Evolutionary conservation across 805 yeast genomes (phyloP), one percentile per base, ranked within the genome.

Genomic region (Candida boleticola): DNA sequence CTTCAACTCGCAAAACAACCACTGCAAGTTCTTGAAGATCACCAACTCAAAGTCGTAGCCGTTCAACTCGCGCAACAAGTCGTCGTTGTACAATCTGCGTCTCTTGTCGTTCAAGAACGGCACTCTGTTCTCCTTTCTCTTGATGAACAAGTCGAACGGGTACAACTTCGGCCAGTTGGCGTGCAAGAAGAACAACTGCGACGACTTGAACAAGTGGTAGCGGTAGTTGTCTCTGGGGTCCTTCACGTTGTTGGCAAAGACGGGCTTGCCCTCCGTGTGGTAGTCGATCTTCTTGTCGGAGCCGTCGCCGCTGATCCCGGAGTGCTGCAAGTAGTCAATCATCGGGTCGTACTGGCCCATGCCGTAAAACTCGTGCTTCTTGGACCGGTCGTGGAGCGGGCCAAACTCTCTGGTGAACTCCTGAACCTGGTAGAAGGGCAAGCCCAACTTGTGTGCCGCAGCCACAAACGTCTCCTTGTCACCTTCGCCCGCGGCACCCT

Each of bases 401-500:
- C 70, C 71, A 38, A 65, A 64, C 48, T 64, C 71, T 23, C 70
- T 50, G 43, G 52, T 60, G 46, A 63, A 65, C 45, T 64, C 70
- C 21, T 47, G 47, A 14, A 68, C 72, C 50, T 65, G 66, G 48
- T 66, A 64, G 48, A 63, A 68, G 1, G 71, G 68, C 23, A 61
- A 53, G 4, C 49, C 50, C 27, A 68, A 51, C 46, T 60, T 62
- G 45, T 66, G 72, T 13, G 71, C 70, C 1, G 73, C 72, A 0
- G 74, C 69, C 13, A 67, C 53, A 41, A 68, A 66, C 10, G 73
- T 68, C 42, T 68, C 74, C 45, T 66, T 66, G 44, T 68, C 74
- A 20, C 74, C 74, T 49, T 63, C 68, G 3, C 73, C 74, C 2
- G 69, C 71, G 0, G 69, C 68, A 5, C 74, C 74, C 49, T 68